A percentile compares a stretch with the other conserved stretches of the same genome.
Evolutionary conservation across 2,329 filamentous ascomycete species (phyloP).

Genomic region (Boeremia exigua): DNA sequence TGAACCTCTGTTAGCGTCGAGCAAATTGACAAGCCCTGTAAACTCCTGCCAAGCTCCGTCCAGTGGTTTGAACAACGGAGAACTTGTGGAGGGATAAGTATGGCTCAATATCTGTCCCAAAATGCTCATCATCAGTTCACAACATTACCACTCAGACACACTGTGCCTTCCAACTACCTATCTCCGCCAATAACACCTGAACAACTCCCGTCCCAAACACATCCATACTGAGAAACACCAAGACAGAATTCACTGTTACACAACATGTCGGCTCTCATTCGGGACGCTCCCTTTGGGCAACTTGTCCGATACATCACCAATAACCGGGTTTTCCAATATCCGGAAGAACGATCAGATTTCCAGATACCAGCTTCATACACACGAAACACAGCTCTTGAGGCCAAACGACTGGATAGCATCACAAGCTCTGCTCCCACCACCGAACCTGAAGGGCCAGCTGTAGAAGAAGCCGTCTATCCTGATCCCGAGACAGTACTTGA

Average conservation of each 20-base stretch:
- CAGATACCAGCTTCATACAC: conserved; percentile 55
- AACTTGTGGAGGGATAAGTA: conserved; percentile 1
- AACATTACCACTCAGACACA: background rate
- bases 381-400: conserved; percentile 11
- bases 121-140: background rate
- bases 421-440: conserved; percentile 5
- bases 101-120: background rate
- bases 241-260: too few relatives aligned
- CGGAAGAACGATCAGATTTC: conserved; percentile 65
- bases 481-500: conserved; percentile 35
- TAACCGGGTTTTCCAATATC: conserved; percentile 63
- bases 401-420: conserved; percentile 21
- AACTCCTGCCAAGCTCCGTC: background rate
- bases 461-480: conserved; percentile 32
- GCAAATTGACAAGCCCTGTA: too few relatives aligned
- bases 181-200: background rate
- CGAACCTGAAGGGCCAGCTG: conserved; percentile 28
- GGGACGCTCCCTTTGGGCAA: conserved; percentile 66
- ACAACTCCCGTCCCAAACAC: background rate
- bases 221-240: background rate
- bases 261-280: conserved; percentile 52
- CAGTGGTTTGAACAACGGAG: background rate
- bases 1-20: background rate
- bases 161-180: background rate
- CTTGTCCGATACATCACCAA: conserved; percentile 61